These are phyloP conservation scores for Nasturtium officinale DNA, from an alignment of 345 rosid genomes.

Conservation along the genomic window DNA sequence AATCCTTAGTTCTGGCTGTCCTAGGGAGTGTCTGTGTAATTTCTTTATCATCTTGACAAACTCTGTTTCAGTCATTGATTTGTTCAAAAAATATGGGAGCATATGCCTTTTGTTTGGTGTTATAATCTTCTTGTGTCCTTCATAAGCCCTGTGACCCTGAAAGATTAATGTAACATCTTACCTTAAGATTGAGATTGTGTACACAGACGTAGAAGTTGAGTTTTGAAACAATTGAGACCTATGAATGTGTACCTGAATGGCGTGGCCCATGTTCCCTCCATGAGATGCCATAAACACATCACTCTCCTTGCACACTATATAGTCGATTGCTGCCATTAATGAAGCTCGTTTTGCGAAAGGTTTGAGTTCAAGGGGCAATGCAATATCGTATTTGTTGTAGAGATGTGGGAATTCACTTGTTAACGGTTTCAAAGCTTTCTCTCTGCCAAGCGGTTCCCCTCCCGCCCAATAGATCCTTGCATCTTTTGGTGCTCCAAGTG, in stretches of 20 bases:
- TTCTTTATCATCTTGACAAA: conserved; percentile 67
- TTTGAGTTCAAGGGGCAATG: conserved; percentile 76
- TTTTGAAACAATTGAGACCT: neutral
- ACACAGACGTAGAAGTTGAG: neutral
- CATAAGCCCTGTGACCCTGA: conserved; percentile 85
- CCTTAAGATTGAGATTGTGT: neutral
- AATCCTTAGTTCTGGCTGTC: conserved; percentile 80
- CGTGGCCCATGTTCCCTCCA: conserved; percentile 98
- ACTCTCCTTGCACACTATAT: conserved; percentile 73
- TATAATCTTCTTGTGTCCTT: conserved; percentile 85
- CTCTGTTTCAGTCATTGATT: conserved; percentile 68
- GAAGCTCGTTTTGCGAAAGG: conserved; percentile 82
- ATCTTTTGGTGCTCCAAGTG: conserved; percentile 77
- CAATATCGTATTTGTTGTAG: conserved; percentile 83
- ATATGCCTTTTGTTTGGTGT: conserved; percentile 94
- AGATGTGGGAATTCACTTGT: conserved; percentile 67
- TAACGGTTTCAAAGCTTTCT: conserved; percentile 72
- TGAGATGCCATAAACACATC: conserved; percentile 98
- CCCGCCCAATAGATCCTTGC: conserved; percentile 93
- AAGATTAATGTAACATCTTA: conserved; percentile 22
- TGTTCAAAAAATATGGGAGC: conserved; percentile 78
- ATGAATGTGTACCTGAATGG: conserved; percentile 64
- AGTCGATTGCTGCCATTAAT: conserved; percentile 85
- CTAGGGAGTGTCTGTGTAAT: conserved; percentile 75
- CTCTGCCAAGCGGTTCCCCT: conserved; percentile 86